A percentile compares a stretch with the other conserved stretches of the same genome.
Evolutionary conservation across 768 basidiomycete genomes (phyloP).

Genomic region (Krasilnikovozyma curviuscula): DNA sequence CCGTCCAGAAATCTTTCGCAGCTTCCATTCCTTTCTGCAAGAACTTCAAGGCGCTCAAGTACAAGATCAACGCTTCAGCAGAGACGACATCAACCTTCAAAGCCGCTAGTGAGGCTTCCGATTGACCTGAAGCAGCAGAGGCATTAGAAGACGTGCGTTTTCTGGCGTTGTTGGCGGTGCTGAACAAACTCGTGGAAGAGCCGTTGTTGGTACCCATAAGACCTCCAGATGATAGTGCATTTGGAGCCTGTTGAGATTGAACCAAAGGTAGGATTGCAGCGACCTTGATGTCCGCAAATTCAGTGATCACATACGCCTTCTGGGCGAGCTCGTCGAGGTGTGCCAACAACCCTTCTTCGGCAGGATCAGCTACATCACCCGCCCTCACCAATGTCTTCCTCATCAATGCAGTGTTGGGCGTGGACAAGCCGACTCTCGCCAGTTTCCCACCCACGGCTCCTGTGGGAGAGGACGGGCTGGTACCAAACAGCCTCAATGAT

Average conservation of each 20-base stretch:
- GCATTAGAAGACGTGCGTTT: slow-evolving; percentile 19
- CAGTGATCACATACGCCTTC: slow-evolving; percentile 82
- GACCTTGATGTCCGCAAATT: slow-evolving; percentile 69
- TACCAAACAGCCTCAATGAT: slow-evolving; percentile 7
- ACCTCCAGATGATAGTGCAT: slow-evolving; percentile 1
- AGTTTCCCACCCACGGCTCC: slow-evolving; percentile 1
- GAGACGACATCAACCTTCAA: slow-evolving; percentile 14
- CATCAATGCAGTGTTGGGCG: slow-evolving; percentile 14
- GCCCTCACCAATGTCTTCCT: slow-evolving; percentile 40
- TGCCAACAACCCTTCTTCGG: slow-evolving; percentile 39
- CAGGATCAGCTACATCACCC: slow-evolving; percentile 7
- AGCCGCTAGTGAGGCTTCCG: slow-evolving; percentile 14
- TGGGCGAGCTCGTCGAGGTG: slow-evolving; percentile 75
- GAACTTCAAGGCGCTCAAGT: slow-evolving; percentile 47
- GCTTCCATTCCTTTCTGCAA: slow-evolving; percentile 80
- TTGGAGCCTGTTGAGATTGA: neutral
- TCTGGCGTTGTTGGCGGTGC: neutral
- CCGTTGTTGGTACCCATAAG: neutral
- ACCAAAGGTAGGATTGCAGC: slow-evolving; percentile 2
- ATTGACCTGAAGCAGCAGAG: slow-evolving; percentile 19
- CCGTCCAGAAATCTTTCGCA: slow-evolving; percentile 43
- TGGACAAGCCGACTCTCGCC: slow-evolving; percentile 9
- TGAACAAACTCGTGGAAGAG: neutral
- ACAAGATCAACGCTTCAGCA: slow-evolving; percentile 24
- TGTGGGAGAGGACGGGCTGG: slow-evolving; percentile 5